phyloP scores from a whole-genome alignment of 2,329 filamentous ascomycete species.

The Colletotrichum costaricense region DNA sequence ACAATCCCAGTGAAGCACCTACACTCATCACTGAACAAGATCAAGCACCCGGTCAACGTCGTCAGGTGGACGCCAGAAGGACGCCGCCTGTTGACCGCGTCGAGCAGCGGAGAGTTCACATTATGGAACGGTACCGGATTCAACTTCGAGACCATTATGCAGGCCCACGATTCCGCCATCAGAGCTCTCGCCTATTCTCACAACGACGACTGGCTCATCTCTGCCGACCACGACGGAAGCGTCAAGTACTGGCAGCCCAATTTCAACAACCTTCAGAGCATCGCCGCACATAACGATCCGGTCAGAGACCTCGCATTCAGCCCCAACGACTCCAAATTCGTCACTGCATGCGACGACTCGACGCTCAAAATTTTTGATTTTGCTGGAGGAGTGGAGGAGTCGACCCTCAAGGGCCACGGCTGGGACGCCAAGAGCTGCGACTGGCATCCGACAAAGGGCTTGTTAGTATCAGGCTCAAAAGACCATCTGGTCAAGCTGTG shows the following conservation, averaged over 20 bases:
- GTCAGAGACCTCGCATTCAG: slow-evolving; percentile 93
- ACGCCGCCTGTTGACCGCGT: slow-evolving; percentile 88
- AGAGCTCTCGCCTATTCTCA: slow-evolving; percentile 89
- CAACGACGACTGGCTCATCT: slow-evolving; percentile 96
- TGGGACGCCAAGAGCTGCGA: slow-evolving; percentile 98
- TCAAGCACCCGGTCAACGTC: slow-evolving; percentile 96
- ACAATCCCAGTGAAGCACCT: slow-evolving; percentile 94
- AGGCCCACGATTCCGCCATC: slow-evolving; percentile 92
- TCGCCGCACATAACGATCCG: slow-evolving; percentile 89
- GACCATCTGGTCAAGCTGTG: slow-evolving; percentile 97
- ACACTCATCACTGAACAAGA: slow-evolving; percentile 98
- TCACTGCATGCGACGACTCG: slow-evolving; percentile 94
- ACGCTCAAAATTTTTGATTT: slow-evolving; percentile 97
- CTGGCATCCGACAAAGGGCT: slow-evolving; percentile 95
- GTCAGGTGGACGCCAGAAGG: slow-evolving; percentile 98
- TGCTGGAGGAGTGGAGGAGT: slow-evolving; percentile 84
- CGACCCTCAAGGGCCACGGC: slow-evolving; percentile 88
- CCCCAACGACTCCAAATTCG: slow-evolving; percentile 94
- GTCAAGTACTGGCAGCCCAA: slow-evolving; percentile 99
- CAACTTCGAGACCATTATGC: slow-evolving; percentile 99
- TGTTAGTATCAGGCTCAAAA: slow-evolving; percentile 96
- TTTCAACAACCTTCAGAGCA: slow-evolving; percentile 97
- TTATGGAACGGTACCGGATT: slow-evolving; percentile 99
- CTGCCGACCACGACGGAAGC: slow-evolving; percentile 92
- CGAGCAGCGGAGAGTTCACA: slow-evolving; percentile 97